Evolutionary conservation across 2,329 filamentous ascomycete genomes (phyloP), one percentile per base, ranked within the genome.

Genomic region (Epicoccum sorghinum): DNA sequence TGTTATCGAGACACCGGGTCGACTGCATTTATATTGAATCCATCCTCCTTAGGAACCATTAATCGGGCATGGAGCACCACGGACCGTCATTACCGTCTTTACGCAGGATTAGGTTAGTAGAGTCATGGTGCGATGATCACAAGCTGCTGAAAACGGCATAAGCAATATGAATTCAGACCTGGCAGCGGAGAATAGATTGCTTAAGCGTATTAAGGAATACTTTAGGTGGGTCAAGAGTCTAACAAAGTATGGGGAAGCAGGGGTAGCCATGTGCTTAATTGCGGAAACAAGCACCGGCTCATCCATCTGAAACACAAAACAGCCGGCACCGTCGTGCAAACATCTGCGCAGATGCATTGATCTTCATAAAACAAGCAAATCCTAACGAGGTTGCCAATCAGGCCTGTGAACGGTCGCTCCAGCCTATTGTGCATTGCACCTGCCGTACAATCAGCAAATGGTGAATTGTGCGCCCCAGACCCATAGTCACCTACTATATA

Each of bases 261-360:
- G 47, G 53, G 29, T 48, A 32, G 37, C 47, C 38, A 48, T 56
- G 47, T 39, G 30, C 13, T 39, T 18, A 27, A 35, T 7, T 33
- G 27, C 23, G 25, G 37, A 47, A 32, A 45, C 39, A 48, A 35
- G 29, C 40, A 41, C 33, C 35, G 25, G 42, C 22, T 29, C 25
- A 40, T 42, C 27, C 27, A n/a, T 39, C 13, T 48, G 52, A 52
- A 58, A 58, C 50, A 37, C 30, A 48, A 9, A 24, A 48, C 52
- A 32, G 43, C 47, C 47, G 47, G 22, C 22, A 41, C 4, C 4
- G 35, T 40, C 30, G 45, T 37, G 45, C 40, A 48, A 44, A 43
- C 25, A 29, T 23, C 23, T 13, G 18, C 10, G 24, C 10, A 32
- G 18, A 43, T 25, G 44, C 25, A 23, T 18, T 29, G 24, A 29